phyloP scores from a whole-genome alignment of 768 basidiomycete species.

The Xerocomellus chrysenteron region DNA sequence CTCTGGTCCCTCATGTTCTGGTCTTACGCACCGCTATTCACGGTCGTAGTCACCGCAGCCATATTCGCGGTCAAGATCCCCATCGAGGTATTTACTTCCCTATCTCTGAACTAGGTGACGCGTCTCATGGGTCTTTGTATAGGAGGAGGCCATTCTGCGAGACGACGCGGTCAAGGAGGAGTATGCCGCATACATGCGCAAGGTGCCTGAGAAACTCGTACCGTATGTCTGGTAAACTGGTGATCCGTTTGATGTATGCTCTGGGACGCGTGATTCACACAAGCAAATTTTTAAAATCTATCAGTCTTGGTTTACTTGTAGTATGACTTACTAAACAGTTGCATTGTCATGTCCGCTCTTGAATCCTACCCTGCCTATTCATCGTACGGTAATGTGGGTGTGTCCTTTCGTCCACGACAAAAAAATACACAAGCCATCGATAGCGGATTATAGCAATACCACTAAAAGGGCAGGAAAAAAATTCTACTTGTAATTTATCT shows the following conservation, averaged over 20 bases:
- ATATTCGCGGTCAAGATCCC: slow-evolving; percentile 1
- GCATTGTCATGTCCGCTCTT: no score
- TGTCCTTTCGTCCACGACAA: not conserved
- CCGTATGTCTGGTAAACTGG: slow-evolving; percentile 7
- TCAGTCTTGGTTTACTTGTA: no score
- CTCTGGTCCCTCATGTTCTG: slow-evolving; percentile 5
- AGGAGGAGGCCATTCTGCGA: slow-evolving; percentile 9
- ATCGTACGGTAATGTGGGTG: slow-evolving; percentile 5
- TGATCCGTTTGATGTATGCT: not conserved
- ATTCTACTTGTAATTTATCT: slow-evolving; percentile 4
- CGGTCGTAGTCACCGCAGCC: not conserved
- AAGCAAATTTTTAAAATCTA: no score
- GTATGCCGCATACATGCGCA: slow-evolving; percentile 11
- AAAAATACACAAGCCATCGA: not conserved
- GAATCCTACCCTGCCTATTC: not conserved
- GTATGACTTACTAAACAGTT: no score
- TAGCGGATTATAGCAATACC: not conserved
- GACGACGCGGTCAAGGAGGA: slow-evolving; percentile 6
- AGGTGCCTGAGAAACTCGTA: slow-evolving; percentile 11
- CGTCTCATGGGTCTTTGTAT: not conserved
- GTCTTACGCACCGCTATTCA: slow-evolving; percentile 9
- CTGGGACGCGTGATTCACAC: no score
- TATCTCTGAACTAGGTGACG: no score
- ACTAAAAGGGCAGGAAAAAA: not conserved
- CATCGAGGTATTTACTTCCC: slow-evolving; percentile 1